Percentiles rank a stretch among this genome's conserved stretches.
Evolutionary conservation across 257 asterid species (phyloP).

Genomic region (Solanum pennellii): DNA sequence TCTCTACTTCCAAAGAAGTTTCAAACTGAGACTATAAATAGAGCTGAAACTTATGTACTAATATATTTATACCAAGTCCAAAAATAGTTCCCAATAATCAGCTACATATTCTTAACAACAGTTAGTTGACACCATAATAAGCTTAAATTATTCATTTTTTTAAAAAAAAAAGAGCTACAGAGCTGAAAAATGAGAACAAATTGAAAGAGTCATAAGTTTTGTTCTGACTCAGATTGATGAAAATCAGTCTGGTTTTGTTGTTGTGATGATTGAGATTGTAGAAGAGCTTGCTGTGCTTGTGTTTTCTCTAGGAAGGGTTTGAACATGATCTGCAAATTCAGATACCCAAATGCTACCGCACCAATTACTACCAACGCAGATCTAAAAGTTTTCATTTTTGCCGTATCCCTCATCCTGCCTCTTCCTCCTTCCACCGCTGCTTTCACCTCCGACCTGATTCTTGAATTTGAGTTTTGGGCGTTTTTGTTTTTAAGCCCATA

Average conservation of each 20-base stretch:
- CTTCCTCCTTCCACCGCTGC: conserved; percentile 6
- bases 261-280: conserved; percentile 3
- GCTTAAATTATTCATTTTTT: not conserved
- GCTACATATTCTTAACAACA: not conserved
- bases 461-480: not conserved
- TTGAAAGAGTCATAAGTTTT: not conserved
- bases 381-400: conserved; percentile 63
- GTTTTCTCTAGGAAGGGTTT: conserved; percentile 70
- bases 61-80: not conserved
- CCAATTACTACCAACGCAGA: conserved; percentile 66
- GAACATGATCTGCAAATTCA: conserved; percentile 69
- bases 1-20: not conserved
- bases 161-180: not conserved
- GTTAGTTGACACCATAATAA: not conserved
- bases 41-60: not conserved
- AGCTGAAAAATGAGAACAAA: not conserved
- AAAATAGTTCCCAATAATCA: not conserved
- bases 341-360: conserved; percentile 70
- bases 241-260: conserved; percentile 1
- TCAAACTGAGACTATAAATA: not conserved
- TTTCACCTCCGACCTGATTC: not conserved
- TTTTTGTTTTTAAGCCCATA: not conserved
- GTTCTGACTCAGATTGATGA: not conserved
- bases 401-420: conserved; percentile 44
- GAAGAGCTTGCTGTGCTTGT: conserved; percentile 39